Percentiles rank a stretch among this genome's conserved stretches.
Conservation (phyloP, 169 alveolate genomes). For the Theileria parva region DNA sequence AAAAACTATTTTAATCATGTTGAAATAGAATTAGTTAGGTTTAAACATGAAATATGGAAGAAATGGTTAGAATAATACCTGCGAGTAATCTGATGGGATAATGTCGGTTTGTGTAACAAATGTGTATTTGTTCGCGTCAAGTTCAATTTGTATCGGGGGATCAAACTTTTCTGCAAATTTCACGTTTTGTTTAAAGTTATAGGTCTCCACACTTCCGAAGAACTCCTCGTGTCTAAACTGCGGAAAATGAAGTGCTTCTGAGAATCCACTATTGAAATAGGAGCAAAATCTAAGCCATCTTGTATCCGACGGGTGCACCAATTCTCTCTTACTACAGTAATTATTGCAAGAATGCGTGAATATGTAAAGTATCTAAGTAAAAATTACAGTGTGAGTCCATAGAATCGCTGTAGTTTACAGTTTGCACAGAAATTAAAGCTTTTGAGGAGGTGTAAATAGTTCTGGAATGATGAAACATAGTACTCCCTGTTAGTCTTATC, state of each 20-base stretch:
- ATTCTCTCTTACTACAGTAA: not conserved
- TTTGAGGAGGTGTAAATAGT: constrained; percentile 3
- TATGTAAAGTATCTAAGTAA: not conserved
- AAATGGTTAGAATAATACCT: not conserved
- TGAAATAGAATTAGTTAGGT: too few species aligned
- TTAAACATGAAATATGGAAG: not conserved
- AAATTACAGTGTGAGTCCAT: not conserved
- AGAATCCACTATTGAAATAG: constrained; percentile 26
- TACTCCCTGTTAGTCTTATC: not conserved
- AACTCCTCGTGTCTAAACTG: constrained; percentile 57
- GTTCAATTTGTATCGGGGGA: constrained; percentile 32
- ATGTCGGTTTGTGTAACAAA: constrained; percentile 26
- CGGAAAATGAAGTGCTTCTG: constrained; percentile 66
- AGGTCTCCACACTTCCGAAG: constrained; percentile 37
- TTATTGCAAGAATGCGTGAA: not conserved
- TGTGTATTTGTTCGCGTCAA: constrained; percentile 23
- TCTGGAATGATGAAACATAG: constrained; percentile 5
- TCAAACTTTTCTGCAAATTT: constrained; percentile 15
- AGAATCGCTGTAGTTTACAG: not conserved
- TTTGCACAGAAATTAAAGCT: not conserved
- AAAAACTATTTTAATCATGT: not conserved
- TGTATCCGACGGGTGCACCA: constrained; percentile 13
- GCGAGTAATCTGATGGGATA: not conserved
- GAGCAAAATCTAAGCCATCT: constrained; percentile 61
- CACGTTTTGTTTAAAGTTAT: constrained; percentile 21